These are phyloP conservation scores for Malassezia obtusa DNA, from an alignment of 1,284 basidiomycete species.

Conservation along the genomic window DNA sequence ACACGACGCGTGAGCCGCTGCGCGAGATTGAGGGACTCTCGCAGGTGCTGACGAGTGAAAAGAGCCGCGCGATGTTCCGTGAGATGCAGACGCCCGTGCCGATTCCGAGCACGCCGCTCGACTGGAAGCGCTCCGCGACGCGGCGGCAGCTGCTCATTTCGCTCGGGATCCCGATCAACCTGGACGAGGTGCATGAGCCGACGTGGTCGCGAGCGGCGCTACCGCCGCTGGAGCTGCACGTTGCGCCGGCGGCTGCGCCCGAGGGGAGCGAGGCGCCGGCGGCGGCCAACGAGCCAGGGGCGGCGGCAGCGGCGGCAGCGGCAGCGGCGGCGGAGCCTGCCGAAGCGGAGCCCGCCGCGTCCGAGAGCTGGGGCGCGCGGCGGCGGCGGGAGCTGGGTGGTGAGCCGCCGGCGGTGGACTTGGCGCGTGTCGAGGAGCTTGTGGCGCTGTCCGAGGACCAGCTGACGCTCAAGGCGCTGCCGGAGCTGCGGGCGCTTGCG, in stretches of 20 bases:
- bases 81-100: conserved; percentile 21
- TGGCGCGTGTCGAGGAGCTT: conserved; percentile 28
- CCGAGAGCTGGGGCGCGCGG: conserved; percentile 26
- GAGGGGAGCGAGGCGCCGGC: background rate
- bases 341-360: background rate
- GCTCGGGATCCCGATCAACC: conserved; percentile 42
- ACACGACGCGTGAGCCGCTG: conserved; percentile 16
- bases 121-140: conserved; percentile 39
- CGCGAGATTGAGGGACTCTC: conserved; percentile 31
- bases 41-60: conserved; percentile 26
- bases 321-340: background rate
- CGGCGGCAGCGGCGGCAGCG: background rate
- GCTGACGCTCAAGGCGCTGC: conserved; percentile 35
- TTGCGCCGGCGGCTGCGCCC: conserved; percentile 13
- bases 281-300: background rate
- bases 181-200: conserved; percentile 33
- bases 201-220: conserved; percentile 14
- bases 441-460: conserved; percentile 22
- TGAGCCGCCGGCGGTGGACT: conserved; percentile 25
- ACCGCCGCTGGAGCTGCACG: conserved; percentile 33
- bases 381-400: conserved; percentile 32
- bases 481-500: conserved; percentile 30
- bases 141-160: conserved; percentile 39
- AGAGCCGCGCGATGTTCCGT: conserved; percentile 9
- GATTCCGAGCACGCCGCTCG: conserved; percentile 26